These are phyloP conservation scores for Auricularia auricula-judae DNA, from an alignment of 768 basidiomycete species.

Conservation along the genomic window DNA sequence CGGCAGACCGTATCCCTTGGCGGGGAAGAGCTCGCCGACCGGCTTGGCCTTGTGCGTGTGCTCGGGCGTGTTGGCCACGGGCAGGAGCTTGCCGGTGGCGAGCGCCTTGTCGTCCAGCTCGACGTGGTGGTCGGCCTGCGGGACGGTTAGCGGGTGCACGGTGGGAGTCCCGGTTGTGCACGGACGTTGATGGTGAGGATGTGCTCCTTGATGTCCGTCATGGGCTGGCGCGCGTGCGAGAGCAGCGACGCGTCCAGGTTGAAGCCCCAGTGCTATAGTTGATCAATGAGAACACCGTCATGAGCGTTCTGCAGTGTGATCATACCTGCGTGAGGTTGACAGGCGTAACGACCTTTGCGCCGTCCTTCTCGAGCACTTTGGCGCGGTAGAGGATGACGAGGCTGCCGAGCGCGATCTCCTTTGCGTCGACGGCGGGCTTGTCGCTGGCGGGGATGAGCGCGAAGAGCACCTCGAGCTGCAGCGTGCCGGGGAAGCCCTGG, in stretches of 20 bases:
- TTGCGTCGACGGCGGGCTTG: constrained; percentile 19
- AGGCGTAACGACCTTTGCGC: constrained; percentile 43
- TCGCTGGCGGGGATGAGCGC: constrained; percentile 30
- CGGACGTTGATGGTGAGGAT: constrained; percentile 28
- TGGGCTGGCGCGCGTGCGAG: constrained; percentile 23
- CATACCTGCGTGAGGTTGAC: constrained; percentile 67
- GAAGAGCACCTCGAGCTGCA: constrained; percentile 48
- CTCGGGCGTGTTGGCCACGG: constrained; percentile 33
- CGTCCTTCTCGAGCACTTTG: constrained; percentile 34
- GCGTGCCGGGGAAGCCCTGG: constrained; percentile 57
- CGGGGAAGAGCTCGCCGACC: constrained; percentile 50
- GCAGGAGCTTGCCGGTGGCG: constrained; percentile 40
- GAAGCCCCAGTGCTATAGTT: constrained; percentile 68
- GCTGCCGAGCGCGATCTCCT: constrained; percentile 45
- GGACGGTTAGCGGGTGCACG: background rate
- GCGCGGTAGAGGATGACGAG: constrained; percentile 60
- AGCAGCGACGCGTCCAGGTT: constrained; percentile 61
- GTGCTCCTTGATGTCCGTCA: constrained; percentile 42
- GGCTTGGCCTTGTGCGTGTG: constrained; percentile 40
- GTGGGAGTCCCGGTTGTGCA: background rate
- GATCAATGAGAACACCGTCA: background rate
- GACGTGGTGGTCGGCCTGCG: constrained; percentile 43
- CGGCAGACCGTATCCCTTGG: constrained; percentile 47
- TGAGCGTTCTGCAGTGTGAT: background rate
- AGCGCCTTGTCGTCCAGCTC: constrained; percentile 40